Conservation (phyloP, 2,329 filamentous ascomycete species). For the Calonectria crousiana region DNA sequence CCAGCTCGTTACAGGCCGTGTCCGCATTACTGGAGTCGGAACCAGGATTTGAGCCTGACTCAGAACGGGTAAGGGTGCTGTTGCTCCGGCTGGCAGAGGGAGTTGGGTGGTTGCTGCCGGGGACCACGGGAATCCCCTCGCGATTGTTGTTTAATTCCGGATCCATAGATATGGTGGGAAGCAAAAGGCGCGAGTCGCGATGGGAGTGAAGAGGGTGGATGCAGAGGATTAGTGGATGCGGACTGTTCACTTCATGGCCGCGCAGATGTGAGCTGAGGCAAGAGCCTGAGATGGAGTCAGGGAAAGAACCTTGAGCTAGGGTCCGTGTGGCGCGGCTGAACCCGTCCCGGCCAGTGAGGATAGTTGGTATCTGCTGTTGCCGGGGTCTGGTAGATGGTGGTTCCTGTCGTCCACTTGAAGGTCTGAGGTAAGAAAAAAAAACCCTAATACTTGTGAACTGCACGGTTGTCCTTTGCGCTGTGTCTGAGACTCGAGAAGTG, state of each 20-base stretch:
- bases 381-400: background rate
- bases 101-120: slow-evolving; percentile 26
- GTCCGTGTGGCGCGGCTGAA: slow-evolving; percentile 28
- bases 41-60: slow-evolving; percentile 27
- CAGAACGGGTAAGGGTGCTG: slow-evolving; percentile 23
- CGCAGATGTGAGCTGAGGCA: slow-evolving; percentile 1
- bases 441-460: background rate
- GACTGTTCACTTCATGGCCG: slow-evolving; percentile 27
- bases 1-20: slow-evolving; percentile 26
- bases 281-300: slow-evolving; percentile 12
- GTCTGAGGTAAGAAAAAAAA: background rate
- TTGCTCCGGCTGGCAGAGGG: slow-evolving; percentile 22
- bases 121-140: slow-evolving; percentile 5
- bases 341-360: slow-evolving; percentile 3
- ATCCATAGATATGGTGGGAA: slow-evolving; percentile 16
- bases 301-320: slow-evolving; percentile 25
- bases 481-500: slow-evolving; percentile 4
- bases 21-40: slow-evolving; percentile 14
- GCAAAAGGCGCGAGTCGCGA: background rate
- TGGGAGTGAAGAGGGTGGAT: slow-evolving; percentile 1
- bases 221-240: slow-evolving; percentile 14
- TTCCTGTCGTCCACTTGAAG: background rate
- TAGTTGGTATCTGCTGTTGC: slow-evolving; percentile 2
- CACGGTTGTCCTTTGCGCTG: background rate
- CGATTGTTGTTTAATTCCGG: slow-evolving; percentile 25